Percentiles rank a stretch among this genome's conserved stretches.
These are phyloP conservation scores for Euclidium syriacum DNA, from an alignment of 345 rosid genomes.

Conservation along the genomic window DNA sequence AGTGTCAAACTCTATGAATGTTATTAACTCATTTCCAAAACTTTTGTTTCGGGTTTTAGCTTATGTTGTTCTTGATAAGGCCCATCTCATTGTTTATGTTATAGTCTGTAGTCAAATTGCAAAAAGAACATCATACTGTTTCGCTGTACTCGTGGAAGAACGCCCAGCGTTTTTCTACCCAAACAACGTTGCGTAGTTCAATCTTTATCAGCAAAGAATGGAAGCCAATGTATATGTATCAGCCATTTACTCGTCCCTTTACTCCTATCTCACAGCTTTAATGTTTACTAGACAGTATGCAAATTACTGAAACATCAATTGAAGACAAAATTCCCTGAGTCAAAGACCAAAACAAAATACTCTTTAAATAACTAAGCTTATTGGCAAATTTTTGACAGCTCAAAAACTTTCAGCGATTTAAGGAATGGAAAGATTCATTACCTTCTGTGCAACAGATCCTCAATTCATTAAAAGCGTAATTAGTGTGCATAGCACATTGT, in stretches of 20 bases:
- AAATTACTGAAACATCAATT: no score
- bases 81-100: background rate
- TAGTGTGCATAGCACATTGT: conserved; percentile 4
- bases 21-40: no score
- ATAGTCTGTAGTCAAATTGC: background rate
- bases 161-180: background rate
- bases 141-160: background rate
- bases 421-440: no score
- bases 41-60: no score
- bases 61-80: background rate
- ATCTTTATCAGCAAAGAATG: background rate
- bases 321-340: no score
- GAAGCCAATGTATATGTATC: background rate
- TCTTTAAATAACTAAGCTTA: background rate
- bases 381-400: background rate
- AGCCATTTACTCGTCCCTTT: no score
- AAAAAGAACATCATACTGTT: background rate
- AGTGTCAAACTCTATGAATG: no score
- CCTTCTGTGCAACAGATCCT: background rate
- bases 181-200: background rate
- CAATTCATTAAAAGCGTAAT: background rate
- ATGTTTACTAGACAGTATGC: no score
- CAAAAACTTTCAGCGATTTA: background rate
- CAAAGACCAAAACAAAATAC: background rate
- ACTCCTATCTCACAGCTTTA: no score